Conservation (phyloP, 139 green algal species). For the Chlorella vulgaris region DNA sequence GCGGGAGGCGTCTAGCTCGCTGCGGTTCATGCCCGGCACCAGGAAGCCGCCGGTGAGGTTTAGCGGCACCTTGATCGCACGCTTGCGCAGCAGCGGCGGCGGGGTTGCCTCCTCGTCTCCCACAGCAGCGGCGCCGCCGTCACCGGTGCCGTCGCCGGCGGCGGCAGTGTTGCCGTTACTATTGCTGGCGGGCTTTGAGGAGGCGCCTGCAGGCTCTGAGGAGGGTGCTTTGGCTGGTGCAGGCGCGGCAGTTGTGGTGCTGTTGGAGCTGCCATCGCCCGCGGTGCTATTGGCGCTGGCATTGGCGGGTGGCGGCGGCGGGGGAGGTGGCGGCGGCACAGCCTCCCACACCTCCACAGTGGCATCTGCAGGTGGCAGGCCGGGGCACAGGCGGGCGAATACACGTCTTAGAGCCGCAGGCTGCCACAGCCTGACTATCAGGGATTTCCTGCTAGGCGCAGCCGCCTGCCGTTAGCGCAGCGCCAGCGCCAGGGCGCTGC, state of each 20-base stretch:
- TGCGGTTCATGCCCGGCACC: constrained; percentile 25
- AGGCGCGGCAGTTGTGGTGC: background rate
- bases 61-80: constrained; percentile 42
- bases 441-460: no score
- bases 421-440: no score
- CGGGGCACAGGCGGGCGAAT: no score
- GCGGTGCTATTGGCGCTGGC: background rate
- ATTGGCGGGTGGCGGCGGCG: background rate
- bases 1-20: constrained; percentile 23
- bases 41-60: constrained; percentile 34
- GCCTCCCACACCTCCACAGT: constrained; percentile 49
- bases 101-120: constrained; percentile 16
- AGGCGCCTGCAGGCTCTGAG: background rate
- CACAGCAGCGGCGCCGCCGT: constrained; percentile 5
- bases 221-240: background rate
- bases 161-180: background rate
- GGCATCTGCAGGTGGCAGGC: constrained; percentile 29
- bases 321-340: background rate
- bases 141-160: no score
- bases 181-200: background rate
- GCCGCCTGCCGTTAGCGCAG: no score
- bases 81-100: constrained; percentile 40
- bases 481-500: no score
- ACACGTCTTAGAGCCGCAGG: no score
- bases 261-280: constrained; percentile 21